Evolutionary conservation across 768 basidiomycete species (phyloP).

Genomic region (Tricholoma matsutake): DNA sequence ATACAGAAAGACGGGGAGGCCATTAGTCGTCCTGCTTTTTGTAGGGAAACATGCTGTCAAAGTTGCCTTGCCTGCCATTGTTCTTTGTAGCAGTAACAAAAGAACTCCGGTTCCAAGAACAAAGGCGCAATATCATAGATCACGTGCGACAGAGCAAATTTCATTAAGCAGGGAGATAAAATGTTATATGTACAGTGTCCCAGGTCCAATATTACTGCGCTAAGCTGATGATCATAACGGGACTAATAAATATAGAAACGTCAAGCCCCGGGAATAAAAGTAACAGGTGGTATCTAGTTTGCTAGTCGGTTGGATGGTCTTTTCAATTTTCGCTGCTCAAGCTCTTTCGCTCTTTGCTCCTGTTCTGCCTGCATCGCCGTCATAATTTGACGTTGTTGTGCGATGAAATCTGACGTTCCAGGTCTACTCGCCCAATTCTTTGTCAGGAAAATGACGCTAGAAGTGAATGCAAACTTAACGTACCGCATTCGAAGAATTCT

Average conservation of each 20-base stretch:
- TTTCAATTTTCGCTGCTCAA: slow-evolving; percentile 55
- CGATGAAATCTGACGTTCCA: slow-evolving; percentile 81
- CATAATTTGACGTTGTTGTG: slow-evolving; percentile 83
- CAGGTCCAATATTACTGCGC: slow-evolving; percentile 4
- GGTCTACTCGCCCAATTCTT: slow-evolving; percentile 43
- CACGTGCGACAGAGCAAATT: neutral
- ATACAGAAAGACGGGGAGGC: slow-evolving; percentile 9
- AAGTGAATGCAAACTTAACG: slow-evolving; percentile 6
- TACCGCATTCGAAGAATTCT: slow-evolving; percentile 95
- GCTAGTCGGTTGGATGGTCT: slow-evolving; percentile 37
- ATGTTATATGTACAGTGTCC: slow-evolving; percentile 14
- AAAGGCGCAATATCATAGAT: neutral
- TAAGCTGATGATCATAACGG: slow-evolving; percentile 4
- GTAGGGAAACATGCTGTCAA: neutral
- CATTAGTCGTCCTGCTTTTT: neutral
- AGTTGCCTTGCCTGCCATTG: neutral
- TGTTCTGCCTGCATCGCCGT: slow-evolving; percentile 80
- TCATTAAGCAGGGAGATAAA: neutral
- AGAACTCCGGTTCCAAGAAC: neutral
- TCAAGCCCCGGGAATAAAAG: slow-evolving; percentile 30
- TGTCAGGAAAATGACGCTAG: neutral
- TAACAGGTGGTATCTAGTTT: slow-evolving; percentile 36
- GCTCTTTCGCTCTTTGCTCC: slow-evolving; percentile 64
- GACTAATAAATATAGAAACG: neutral
- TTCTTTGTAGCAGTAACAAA: neutral